Conservation (phyloP, 768 basidiomycete species). For the Kwoniella botswanensis region DNA sequence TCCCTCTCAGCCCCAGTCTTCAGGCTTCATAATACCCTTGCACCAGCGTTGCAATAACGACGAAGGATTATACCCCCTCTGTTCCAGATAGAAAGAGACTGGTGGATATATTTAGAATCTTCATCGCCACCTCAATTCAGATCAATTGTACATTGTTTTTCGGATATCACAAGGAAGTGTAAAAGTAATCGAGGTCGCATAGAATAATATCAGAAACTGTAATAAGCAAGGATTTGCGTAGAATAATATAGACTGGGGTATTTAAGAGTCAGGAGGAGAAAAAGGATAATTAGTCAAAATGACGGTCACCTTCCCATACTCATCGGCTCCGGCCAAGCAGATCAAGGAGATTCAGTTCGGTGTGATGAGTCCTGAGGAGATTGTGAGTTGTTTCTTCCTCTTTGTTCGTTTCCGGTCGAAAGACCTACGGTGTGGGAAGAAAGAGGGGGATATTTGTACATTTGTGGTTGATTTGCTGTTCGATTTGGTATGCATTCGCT, state of each 20-base stretch:
- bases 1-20: neutral
- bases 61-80: constrained; percentile 1
- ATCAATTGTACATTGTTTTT: neutral
- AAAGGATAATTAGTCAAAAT: constrained; percentile 27
- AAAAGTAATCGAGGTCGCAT: neutral
- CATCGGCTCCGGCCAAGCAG: constrained; percentile 90
- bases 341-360: constrained; percentile 99
- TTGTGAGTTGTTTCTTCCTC: constrained; percentile 67
- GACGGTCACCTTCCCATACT: constrained; percentile 65
- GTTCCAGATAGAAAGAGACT: neutral
- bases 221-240: neutral
- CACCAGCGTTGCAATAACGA: neutral
- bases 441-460: neutral
- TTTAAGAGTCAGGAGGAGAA: constrained; percentile 3
- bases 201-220: neutral
- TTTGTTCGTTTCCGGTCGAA: neutral
- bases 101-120: constrained; percentile 3
- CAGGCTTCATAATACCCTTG: neutral
- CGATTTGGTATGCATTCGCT: constrained; percentile 10
- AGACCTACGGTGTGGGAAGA: neutral
- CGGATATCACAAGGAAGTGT: neutral
- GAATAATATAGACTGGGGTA: neutral
- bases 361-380: constrained; percentile 98
- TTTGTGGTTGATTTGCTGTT: neutral
- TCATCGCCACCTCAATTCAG: constrained; percentile 5